These are phyloP conservation scores for Kwoniella sp. DNA, from an alignment of 768 basidiomycete species.

Conservation along the genomic window DNA sequence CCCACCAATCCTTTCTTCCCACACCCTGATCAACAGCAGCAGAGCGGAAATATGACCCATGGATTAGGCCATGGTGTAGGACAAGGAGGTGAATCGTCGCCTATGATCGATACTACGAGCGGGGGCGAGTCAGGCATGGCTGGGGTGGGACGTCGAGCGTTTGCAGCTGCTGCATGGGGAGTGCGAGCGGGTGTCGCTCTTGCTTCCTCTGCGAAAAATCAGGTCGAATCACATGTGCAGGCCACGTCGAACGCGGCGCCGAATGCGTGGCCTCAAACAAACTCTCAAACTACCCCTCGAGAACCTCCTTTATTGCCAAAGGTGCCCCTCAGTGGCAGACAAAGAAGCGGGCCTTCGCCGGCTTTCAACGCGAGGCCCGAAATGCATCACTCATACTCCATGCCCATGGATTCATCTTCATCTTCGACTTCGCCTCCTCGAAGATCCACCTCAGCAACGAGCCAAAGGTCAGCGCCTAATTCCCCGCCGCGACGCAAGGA, in stretches of 20 bases:
- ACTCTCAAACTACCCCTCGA: slow-evolving; percentile 14
- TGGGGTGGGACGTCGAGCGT: slow-evolving; percentile 82
- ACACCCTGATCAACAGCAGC: slow-evolving; percentile 60
- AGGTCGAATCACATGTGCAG: slow-evolving; percentile 7
- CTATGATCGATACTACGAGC: slow-evolving; percentile 28
- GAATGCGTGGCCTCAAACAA: slow-evolving; percentile 3
- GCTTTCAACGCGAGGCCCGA: slow-evolving; percentile 10
- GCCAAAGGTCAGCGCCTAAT: slow-evolving; percentile 9
- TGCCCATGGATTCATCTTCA: slow-evolving; percentile 12
- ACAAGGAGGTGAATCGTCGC: slow-evolving; percentile 25
- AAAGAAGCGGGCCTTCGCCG: slow-evolving; percentile 10
- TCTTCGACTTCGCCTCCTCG: slow-evolving; percentile 16
- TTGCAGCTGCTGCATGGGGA: slow-evolving; percentile 68
- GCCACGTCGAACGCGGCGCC: slow-evolving; percentile 11
- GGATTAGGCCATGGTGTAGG: slow-evolving; percentile 42
- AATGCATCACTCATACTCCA: slow-evolving; percentile 13
- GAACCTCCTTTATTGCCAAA: slow-evolving; percentile 30
- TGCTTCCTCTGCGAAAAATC: slow-evolving; percentile 22
- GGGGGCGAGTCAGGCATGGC: slow-evolving; percentile 67
- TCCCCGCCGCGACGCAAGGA: slow-evolving; percentile 21
- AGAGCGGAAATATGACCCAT: slow-evolving; percentile 42
- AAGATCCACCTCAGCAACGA: slow-evolving; percentile 28
- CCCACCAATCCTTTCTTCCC: slow-evolving; percentile 60
- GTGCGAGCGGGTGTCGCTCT: slow-evolving; percentile 46
- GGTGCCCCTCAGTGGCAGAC: slow-evolving; percentile 27